Evolutionary conservation across 306 rosid genomes (phyloP), one percentile per base, ranked within the genome.

Genomic region (Inga oerstediana): DNA sequence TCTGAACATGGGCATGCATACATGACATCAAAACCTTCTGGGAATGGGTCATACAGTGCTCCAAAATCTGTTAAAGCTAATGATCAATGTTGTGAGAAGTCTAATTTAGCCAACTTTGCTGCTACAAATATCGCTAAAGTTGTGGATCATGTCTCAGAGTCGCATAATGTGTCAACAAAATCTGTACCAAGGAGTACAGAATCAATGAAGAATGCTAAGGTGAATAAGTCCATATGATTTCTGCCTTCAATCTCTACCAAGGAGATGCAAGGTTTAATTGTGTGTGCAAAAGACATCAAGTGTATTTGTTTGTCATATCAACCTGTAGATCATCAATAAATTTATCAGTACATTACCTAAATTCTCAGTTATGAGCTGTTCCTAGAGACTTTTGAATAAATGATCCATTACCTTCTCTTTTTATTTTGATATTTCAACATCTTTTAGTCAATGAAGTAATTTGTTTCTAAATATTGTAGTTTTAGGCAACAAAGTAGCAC

Each of bases 191-290:
- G 80, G 74, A 80, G 82, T 78, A 72, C 93, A 58, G 91, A 84
- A 75, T 77, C 87, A 72, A 87, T 87, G 59, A 90, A 75, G 89
- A 91, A 74, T 80, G 78, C 89, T 48, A 93, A 95, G 97, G 98
- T 95, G 79, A 85, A 72, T 74, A 44, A 70, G 79, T 76, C 68
- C 66, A 16, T 72, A 44, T 80, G 70, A 69, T 68, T 37, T 52
- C 34, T 61, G 52, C 84, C 72, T 81, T 41, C 51, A 64, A 58
- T 72, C 61, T 72, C 34, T 46, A 32, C 75, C 83, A 19, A 34
- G 45, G 39, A 20, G 69, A 61, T 66, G 35, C 74, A 22, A 35
- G 74, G 14, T 82, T 58, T 76, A 39, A 77, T 39, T 17, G 44
- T 77, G 73, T 16, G 22, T 27, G 75, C 74, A 64, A 79, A 79